These are phyloP conservation scores for Brettanomyces anomalus DNA, from an alignment of 805 yeast genomes.

Conservation along the genomic window DNA sequence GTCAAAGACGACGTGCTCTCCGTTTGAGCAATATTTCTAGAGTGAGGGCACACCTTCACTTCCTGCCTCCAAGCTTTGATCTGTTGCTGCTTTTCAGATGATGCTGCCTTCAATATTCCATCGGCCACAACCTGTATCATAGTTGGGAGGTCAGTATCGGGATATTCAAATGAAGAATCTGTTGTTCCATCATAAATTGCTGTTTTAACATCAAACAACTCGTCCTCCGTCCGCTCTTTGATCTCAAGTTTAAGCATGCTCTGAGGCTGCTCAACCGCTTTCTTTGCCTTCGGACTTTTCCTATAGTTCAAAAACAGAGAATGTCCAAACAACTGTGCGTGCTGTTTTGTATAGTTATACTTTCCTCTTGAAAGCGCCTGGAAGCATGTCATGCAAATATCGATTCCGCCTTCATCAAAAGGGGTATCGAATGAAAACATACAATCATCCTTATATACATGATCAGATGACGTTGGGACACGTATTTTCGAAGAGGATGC, in stretches of 20 bases:
- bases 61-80: conserved; percentile 91
- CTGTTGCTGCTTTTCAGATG: conserved; percentile 55
- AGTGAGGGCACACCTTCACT: conserved; percentile 71
- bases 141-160: conserved; percentile 19
- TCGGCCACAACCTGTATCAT: conserved; percentile 28
- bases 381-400: conserved; percentile 67
- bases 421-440: conserved; percentile 76
- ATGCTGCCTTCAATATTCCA: conserved; percentile 45
- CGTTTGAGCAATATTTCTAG: conserved; percentile 41
- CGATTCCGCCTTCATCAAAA: conserved; percentile 47
- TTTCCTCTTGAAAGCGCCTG: conserved; percentile 52
- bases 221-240: conserved; percentile 53
- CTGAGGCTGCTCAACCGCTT: conserved; percentile 22
- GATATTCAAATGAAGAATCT: conserved; percentile 21
- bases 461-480: conserved; percentile 24
- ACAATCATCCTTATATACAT: conserved; percentile 82
- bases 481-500: conserved; percentile 10
- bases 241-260: conserved; percentile 63
- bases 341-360: conserved; percentile 47
- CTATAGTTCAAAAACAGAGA: conserved; percentile 48
- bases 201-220: conserved; percentile 41
- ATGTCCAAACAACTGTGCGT: conserved; percentile 45
- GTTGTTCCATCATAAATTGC: conserved; percentile 31
- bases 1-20: conserved; percentile 25
- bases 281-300: conserved; percentile 39